Evolutionary conservation across 805 yeast genomes (phyloP).

Genomic region (Torulaspora indica): DNA sequence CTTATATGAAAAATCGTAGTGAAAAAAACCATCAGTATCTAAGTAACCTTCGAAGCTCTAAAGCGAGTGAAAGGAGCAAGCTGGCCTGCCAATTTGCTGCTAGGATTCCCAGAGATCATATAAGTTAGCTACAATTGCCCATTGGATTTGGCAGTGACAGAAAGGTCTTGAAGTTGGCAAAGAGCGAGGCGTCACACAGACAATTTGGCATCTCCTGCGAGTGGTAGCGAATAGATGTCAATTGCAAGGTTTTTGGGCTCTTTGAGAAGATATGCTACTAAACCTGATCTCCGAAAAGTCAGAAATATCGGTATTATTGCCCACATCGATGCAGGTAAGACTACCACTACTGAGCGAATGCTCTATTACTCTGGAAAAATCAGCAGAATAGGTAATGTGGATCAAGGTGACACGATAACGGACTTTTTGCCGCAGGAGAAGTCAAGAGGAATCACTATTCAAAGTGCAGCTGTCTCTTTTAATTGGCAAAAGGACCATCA

Average conservation of each 20-base stretch:
- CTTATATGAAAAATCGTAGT: not conserved
- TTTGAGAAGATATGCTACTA: constrained; percentile 15
- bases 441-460: constrained; percentile 91
- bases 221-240: not conserved
- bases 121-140: too few relatives aligned
- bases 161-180: too few relatives aligned
- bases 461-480: constrained; percentile 89
- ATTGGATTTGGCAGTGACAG: too few relatives aligned
- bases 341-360: constrained; percentile 96
- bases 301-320: constrained; percentile 95
- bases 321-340: constrained; percentile 98
- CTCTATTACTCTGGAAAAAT: constrained; percentile 84
- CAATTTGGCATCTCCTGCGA: too few relatives aligned
- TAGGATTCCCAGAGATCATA: too few relatives aligned
- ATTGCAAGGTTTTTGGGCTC: constrained; percentile 4
- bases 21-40: not conserved
- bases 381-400: constrained; percentile 81
- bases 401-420: constrained; percentile 93
- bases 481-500: constrained; percentile 69
- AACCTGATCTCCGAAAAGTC: constrained; percentile 33
- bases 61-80: not conserved
- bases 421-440: constrained; percentile 89
- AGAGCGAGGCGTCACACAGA: too few relatives aligned
- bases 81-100: too few relatives aligned
- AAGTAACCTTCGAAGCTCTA: not conserved